Base-by-base conservation (phyloP, 371 early-diverging fungal genomes). In the Mucor indicus region DNA sequence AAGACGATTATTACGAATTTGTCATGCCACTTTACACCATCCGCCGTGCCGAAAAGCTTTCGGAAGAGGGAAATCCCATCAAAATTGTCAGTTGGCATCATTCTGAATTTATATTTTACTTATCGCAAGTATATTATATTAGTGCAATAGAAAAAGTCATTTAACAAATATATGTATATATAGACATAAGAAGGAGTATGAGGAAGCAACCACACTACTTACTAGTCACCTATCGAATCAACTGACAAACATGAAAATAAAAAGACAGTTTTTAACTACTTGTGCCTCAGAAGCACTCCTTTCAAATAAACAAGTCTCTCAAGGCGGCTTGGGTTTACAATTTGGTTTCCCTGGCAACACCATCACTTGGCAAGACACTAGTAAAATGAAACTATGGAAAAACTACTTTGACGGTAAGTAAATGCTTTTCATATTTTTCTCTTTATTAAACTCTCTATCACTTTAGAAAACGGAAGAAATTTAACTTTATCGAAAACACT, bases 31-130 rank as follows among this genome's bases (percentile, higher is more conserved):
- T 95, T 33, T 93, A 84, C 56, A 89, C 91, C 7, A 80, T 98
- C 40, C 89, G 91, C 36, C 80, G 92, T 10, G 94, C 96, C 2
- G 97, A 96, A 61, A n/a, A n/a, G n/a, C n/a, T n/a, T n/a, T n/a
- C n/a, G n/a, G n/a, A n/a, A n/a, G n/a, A n/a, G 12, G n/a, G n/a
- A n/a, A n/a, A n/a, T n/a, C n/a, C 6, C 4, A 9, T 33, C 6
- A 4, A 4, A 9, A 33, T 4, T 33, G 10, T 33, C 6, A 9
- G 4, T 9, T 33, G n/a, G n/a, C n/a, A n/a, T 33, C 4, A 4
- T 33, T 13, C n/a, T 33, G n/a, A n/a, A n/a, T n/a, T n/a, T n/a
- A n/a, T n/a, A n/a, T n/a, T n/a, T n/a, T n/a, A n/a, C n/a, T n/a
- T n/a, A n/a, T n/a, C n/a, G n/a, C n/a, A n/a, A n/a, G n/a, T n/a